A percentile compares a stretch with the other conserved stretches of the same genome.
Evolutionary conservation across 179 eudicot genomes (phyloP).

Genomic region (Silene coronaria): DNA sequence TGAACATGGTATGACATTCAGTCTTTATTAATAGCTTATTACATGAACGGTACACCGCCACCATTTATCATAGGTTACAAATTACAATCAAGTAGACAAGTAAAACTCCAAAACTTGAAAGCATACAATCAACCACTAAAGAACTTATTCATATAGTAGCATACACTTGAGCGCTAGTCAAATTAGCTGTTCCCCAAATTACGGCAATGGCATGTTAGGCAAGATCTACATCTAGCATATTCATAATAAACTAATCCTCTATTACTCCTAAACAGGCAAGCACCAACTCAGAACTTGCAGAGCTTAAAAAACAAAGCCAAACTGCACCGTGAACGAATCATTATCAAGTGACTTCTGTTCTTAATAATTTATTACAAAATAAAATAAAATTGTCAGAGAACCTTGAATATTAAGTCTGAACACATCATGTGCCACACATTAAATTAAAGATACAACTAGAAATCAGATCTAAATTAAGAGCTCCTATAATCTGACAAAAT

Average conservation of each 20-base stretch:
- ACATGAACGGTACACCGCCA: neutral
- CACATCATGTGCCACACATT: slow-evolving; percentile 28
- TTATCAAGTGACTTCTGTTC: neutral
- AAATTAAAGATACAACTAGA: slow-evolving; percentile 14
- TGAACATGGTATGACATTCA: neutral
- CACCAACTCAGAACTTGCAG: slow-evolving; percentile 24
- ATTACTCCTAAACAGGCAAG: slow-evolving; percentile 11
- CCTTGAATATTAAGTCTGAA: slow-evolving; percentile 22
- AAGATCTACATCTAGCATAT: slow-evolving; percentile 25
- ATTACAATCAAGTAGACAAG: neutral
- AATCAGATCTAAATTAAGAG: slow-evolving; percentile 21
- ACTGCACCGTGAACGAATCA: slow-evolving; percentile 15
- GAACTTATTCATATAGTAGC: neutral
- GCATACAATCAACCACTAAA: neutral
- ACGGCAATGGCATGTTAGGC: slow-evolving; percentile 1
- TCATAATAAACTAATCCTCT: slow-evolving; percentile 13
- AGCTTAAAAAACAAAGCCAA: slow-evolving; percentile 10
- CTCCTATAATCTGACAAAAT: slow-evolving; percentile 26
- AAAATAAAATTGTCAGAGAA: slow-evolving; percentile 15
- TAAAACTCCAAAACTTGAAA: no score
- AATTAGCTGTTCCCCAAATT: neutral
- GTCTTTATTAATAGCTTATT: no score
- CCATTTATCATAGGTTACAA: neutral
- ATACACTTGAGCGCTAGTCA: neutral
- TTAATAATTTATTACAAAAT: neutral